Percentiles rank a stretch among this genome's conserved stretches.
Conservation (phyloP, 768 basidiomycete genomes). For the Hydnomerulius pinastri region DNA sequence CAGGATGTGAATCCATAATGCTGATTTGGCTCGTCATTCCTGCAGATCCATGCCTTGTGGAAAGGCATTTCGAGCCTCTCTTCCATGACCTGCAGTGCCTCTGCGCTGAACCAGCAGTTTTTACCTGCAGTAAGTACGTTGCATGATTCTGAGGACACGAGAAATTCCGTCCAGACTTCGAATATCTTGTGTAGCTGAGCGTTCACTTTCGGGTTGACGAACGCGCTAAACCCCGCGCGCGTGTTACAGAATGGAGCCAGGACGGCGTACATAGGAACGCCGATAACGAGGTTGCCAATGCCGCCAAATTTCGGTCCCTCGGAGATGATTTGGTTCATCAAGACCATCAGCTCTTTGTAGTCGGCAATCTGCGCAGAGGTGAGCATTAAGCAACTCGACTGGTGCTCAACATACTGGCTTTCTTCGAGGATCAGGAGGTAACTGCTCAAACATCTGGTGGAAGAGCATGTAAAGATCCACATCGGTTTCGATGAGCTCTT, state of each 20-base stretch:
- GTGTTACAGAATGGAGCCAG: slow-evolving; percentile 26
- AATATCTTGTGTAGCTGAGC: slow-evolving; percentile 48
- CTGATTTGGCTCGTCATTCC: too few species aligned
- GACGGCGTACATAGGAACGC: slow-evolving; percentile 21
- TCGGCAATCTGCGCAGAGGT: neutral
- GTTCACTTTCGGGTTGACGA: slow-evolving; percentile 49
- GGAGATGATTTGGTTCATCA: neutral
- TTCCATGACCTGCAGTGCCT: slow-evolving; percentile 21
- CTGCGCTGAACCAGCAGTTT: slow-evolving; percentile 50
- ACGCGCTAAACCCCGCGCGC: slow-evolving; percentile 19
- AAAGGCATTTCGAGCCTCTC: neutral
- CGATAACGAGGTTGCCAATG: too few species aligned
- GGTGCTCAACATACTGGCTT: neutral
- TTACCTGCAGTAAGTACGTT: slow-evolving; percentile 39
- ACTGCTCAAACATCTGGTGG: slow-evolving; percentile 35
- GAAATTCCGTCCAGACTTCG: slow-evolving; percentile 50
- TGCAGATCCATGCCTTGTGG: too few species aligned
- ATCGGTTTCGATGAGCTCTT: slow-evolving; percentile 30
- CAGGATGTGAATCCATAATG: too few species aligned
- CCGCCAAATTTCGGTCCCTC: too few species aligned
- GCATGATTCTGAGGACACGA: slow-evolving; percentile 44
- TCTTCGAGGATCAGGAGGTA: neutral
- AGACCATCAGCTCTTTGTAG: slow-evolving; percentile 1
- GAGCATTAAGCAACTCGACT: neutral
- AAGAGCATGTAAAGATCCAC: slow-evolving; percentile 33